A percentile compares a stretch with the other conserved stretches of the same genome.
These are phyloP conservation scores for Fusarium sp. DNA, from an alignment of 2,329 filamentous ascomycete species.

Conservation along the genomic window DNA sequence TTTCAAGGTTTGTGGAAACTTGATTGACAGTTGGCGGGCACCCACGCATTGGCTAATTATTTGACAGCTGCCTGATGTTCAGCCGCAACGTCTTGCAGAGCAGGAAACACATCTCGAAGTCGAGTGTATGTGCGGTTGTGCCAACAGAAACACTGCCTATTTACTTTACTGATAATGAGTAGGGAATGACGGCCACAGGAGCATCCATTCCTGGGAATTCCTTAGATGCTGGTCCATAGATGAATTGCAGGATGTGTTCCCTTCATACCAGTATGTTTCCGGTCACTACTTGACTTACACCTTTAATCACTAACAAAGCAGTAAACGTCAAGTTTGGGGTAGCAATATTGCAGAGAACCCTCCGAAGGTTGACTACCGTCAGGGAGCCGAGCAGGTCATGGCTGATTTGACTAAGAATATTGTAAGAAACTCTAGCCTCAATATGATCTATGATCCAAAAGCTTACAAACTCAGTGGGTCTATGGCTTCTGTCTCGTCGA, in stretches of 20 bases:
- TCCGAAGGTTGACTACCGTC: slow-evolving; percentile 70
- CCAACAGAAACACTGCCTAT: neutral
- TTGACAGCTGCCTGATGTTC: slow-evolving; percentile 52
- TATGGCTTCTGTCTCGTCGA: slow-evolving; percentile 85
- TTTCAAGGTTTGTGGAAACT: slow-evolving; percentile 50
- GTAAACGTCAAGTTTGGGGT: slow-evolving; percentile 44
- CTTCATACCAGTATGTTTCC: slow-evolving; percentile 40
- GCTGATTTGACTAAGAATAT: slow-evolving; percentile 74
- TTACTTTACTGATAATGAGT: slow-evolving; percentile 14
- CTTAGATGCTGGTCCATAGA: slow-evolving; percentile 39
- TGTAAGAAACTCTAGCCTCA: slow-evolving; percentile 55
- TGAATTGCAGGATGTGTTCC: slow-evolving; percentile 34
- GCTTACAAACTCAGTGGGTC: slow-evolving; percentile 61
- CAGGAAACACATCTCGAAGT: slow-evolving; percentile 49
- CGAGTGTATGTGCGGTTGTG: slow-evolving; percentile 47
- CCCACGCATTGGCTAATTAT: neutral
- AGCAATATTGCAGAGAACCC: slow-evolving; percentile 55
- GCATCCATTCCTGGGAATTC: slow-evolving; percentile 70
- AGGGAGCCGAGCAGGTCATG: slow-evolving; percentile 68
- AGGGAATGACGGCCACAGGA: slow-evolving; percentile 79
- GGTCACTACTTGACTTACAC: neutral
- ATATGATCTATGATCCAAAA: neutral
- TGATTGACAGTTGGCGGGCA: neutral
- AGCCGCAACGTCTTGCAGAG: slow-evolving; percentile 44
- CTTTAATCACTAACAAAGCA: slow-evolving; percentile 22